Evolutionary conservation across 345 rosid genomes (phyloP), one percentile per base, ranked within the genome.

Genomic region (Corchorus olitorius): DNA sequence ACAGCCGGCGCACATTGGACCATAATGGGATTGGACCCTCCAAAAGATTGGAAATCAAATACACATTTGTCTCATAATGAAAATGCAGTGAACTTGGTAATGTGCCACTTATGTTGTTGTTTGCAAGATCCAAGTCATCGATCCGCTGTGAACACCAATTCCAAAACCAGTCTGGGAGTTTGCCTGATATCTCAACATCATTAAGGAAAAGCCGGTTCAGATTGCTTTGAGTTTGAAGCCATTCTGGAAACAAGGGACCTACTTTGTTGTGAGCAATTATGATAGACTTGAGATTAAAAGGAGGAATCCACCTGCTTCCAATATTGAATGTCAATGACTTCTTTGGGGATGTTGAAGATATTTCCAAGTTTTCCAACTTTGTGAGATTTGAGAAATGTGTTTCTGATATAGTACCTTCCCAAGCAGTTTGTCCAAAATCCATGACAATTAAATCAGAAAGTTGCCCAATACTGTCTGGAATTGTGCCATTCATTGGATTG

Each of bases 321-420:
- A 37, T 27, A 13, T 15, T 60, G 33, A 60, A 60, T 11, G 16
- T 13, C 39, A 60, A 60, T 37, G 64, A 27, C 64, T 60, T 33
- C 17, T 60, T 60, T 39, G 0, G 64, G 4, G 64, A 60, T 27
- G 64, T 60, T 60, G 64, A 60, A 60, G 39, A 60, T 60, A 60
- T 60, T 60, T 60, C 64, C 41, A 60, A 58, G 3, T 22, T 59
- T 27, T 59, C 37, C 12, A 59, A 59, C 66, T 74, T 75, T 39
- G 49, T 71, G 22, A 88, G 90, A 61, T 86, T 75, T 34, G 54
- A 17, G 56, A 89, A 84, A 70, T 88, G 90, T 12, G 75, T 66
- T 75, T 85, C 87, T 17, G 55, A n/a, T n/a, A 89, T 39, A 46
- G 72, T 77, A 14, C 91, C 91, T 67, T 75, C 63, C 89, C 88